These are phyloP conservation scores for Solanum habrochaites DNA, from an alignment of 257 asterid genomes.

Conservation along the genomic window DNA sequence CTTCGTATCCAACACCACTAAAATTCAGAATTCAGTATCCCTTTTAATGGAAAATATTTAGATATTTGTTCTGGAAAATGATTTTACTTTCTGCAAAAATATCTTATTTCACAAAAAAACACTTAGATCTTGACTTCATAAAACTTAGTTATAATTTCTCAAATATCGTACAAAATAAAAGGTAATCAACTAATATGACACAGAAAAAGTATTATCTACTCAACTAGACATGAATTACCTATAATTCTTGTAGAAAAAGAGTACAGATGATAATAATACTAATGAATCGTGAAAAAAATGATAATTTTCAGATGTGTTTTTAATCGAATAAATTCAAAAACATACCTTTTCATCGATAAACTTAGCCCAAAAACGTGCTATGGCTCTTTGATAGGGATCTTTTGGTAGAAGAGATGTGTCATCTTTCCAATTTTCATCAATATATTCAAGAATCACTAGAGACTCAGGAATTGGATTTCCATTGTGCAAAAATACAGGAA, in stretches of 20 bases:
- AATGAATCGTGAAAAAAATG: fast-evolving
- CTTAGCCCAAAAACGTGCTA: constrained; percentile 41
- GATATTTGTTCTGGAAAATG: background rate
- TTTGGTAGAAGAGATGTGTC: constrained; percentile 27
- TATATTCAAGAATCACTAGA: constrained; percentile 32
- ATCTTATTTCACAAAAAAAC: background rate
- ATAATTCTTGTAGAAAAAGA: background rate
- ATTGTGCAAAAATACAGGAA: constrained; percentile 36
- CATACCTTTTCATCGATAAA: constrained; percentile 40
- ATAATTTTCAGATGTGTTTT: no score
- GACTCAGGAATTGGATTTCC: constrained; percentile 38
- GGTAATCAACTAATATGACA: no score
- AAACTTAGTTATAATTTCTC: background rate
- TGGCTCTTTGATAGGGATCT: constrained; percentile 28
- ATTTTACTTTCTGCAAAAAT: background rate
- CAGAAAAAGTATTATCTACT: background rate
- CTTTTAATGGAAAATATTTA: background rate
- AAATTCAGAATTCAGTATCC: background rate
- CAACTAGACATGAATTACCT: background rate
- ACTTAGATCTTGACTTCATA: background rate
- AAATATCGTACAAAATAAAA: no score
- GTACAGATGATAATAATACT: no score
- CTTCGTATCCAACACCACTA: background rate
- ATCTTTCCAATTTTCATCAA: constrained; percentile 31
- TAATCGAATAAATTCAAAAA: no score